Base-by-base conservation (phyloP, 2,329 filamentous ascomycete species). In the Sporothrix brunneoviolacea region DNA sequence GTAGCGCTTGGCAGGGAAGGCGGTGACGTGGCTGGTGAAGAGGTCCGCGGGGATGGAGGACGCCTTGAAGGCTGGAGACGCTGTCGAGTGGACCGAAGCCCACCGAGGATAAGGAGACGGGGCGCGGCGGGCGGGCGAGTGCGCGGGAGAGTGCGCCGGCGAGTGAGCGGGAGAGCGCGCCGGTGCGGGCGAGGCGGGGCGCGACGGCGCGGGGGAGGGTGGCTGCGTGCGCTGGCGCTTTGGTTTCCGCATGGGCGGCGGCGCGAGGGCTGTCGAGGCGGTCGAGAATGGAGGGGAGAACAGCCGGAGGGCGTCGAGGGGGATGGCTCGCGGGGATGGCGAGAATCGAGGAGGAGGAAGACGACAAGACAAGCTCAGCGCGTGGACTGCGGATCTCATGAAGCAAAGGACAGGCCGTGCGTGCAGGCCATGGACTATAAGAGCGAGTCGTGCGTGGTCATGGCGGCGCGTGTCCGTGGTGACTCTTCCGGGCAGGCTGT, bases 221-320 rank as follows among this genome's bases (percentile, higher is more conserved):
- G 38, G 12, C 16, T 27, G 32, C 15, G 42, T 41, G 32, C 50
- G 50, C 50, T 52, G 44, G 24, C 50, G 50, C 44, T 52, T 52
- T 35, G 28, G 13, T 15, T 35, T 40, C 36, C 30, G 49, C 49
- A 47, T 51, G 18, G 21, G 42, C 19, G 16, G 30, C 10, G 41
- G 35, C 7, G 13, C 4, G 24, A 15, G 21, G 36, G 15, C 3
- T 16, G 35, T 12, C 19, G 48, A 4, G 9, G 7, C 27, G 24
- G 36, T 39, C n/a, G 22, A 15, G 13, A 13, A 22, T n/a, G n/a
- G n/a, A n/a, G n/a, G n/a, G n/a, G n/a, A n/a, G n/a, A n/a, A n/a
- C n/a, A n/a, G n/a, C n/a, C n/a, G n/a, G 35, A 15, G 19, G 21
- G 46, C 18, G 27, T 10, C 15, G 28, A 40, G 36, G 18, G 13